Evolutionary conservation across 805 yeast genomes (phyloP).

Genomic region (Teunomyces gatunensis): DNA sequence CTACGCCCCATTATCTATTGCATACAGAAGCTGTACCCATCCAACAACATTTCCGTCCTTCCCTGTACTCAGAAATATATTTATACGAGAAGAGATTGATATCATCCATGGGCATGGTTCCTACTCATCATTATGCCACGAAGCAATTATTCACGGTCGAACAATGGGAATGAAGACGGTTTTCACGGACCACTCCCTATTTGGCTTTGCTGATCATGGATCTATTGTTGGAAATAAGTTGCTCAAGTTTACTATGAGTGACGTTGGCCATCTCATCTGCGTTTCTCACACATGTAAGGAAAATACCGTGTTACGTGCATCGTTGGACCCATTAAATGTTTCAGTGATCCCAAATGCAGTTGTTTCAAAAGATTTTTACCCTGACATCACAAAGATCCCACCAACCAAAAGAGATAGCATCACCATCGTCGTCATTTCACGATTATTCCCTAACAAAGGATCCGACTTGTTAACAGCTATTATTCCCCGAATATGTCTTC

Average conservation of each 20-base stretch:
- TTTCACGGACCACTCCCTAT: conserved; percentile 92
- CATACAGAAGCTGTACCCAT: conserved; percentile 80
- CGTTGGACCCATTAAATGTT: conserved; percentile 70
- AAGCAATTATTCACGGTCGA: conserved; percentile 85
- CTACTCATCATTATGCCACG: conserved; percentile 81
- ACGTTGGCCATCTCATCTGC: conserved; percentile 91
- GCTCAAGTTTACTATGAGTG: conserved; percentile 77
- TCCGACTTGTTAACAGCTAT: conserved; percentile 83
- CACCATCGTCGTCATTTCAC: conserved; percentile 85
- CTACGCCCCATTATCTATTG: conserved; percentile 76
- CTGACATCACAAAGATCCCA: conserved; percentile 20
- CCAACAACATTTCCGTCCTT: conserved; percentile 89
- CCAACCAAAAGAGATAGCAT: conserved; percentile 37
- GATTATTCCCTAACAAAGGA: conserved; percentile 95
- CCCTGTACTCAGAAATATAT: conserved; percentile 80
- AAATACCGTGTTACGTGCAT: conserved; percentile 86
- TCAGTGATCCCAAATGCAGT: conserved; percentile 97
- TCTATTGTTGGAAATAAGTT: conserved; percentile 84
- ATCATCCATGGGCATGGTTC: conserved; percentile 96
- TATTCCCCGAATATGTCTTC: conserved; percentile 76
- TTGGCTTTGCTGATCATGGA: conserved; percentile 87
- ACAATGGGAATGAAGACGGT: conserved; percentile 92
- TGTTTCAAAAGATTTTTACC: conserved; percentile 75
- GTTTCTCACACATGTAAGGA: conserved; percentile 97
- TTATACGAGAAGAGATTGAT: conserved; percentile 80